These are phyloP conservation scores for Raffaelea arxii DNA, from an alignment of 2,329 filamentous ascomycete genomes.

Conservation along the genomic window DNA sequence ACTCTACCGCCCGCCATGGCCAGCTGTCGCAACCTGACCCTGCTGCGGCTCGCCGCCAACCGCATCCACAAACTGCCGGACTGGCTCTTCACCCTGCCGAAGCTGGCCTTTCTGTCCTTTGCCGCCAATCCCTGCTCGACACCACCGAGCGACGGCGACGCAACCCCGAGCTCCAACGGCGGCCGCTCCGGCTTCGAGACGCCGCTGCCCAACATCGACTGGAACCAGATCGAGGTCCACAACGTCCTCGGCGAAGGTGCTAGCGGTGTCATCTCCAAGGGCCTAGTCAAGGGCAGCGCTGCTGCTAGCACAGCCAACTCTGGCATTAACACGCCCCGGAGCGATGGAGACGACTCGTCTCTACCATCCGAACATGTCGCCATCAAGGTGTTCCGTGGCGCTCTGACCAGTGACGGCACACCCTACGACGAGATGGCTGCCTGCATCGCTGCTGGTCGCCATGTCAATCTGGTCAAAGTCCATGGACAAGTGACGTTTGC, in stretches of 20 bases:
- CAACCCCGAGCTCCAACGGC: neutral
- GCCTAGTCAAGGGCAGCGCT: conserved; percentile 14
- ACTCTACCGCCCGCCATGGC: conserved; percentile 31
- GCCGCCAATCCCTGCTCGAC: conserved; percentile 35
- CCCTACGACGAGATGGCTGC: conserved; percentile 40
- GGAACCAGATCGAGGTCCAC: conserved; percentile 29
- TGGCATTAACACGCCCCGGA: conserved; percentile 6
- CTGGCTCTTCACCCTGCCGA: conserved; percentile 34
- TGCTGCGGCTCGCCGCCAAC: conserved; percentile 35
- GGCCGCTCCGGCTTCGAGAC: conserved; percentile 8
- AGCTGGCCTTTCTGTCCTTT: conserved; percentile 36
- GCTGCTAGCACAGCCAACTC: no score
- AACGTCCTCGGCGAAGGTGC: conserved; percentile 33
- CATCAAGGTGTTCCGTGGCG: conserved; percentile 38
- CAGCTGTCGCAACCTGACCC: conserved; percentile 30
- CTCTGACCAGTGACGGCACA: conserved; percentile 35
- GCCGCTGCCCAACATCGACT: conserved; percentile 26
- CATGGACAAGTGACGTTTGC: conserved; percentile 28
- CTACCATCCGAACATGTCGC: conserved; percentile 23
- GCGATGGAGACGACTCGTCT: neutral
- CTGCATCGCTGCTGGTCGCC: conserved; percentile 33
- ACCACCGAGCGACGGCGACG: neutral
- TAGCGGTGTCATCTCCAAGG: conserved; percentile 35
- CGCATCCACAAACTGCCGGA: conserved; percentile 24
- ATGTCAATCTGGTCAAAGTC: conserved; percentile 34